Base-by-base conservation (phyloP, 1,284 basidiomycete species). In the Ustilago sp. region DNA sequence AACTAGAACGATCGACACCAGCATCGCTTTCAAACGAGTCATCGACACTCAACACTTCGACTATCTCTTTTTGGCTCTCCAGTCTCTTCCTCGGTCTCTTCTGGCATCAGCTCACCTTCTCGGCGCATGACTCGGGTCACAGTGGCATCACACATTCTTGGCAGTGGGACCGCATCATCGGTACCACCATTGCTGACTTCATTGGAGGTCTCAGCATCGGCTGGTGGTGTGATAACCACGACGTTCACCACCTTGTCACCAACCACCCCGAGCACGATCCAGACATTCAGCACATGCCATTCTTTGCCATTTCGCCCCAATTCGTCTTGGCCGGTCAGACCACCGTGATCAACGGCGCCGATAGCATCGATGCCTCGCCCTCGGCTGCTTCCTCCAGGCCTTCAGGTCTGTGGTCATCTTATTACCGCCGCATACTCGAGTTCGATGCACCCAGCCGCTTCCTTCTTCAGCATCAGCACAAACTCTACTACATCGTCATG, bases 161-260 rank as follows among this genome's bases (percentile, higher is more conserved):
- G 92, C 87, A 88, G 36, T 87, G 89, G 60, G 96, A 99, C 86
- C 90, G 95, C 43, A 81, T 94, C 55, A 88, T 96, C 59, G 92
- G 91, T 23, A 94, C 93, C 65, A 85, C 92, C n/a, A 89, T 96
- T 63, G 93, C 94, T 1, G 90, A 95, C 86, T 94, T 93, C 82
- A 88, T 96, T 59, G 95, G 96, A 23, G 96, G 96, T 2, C 88
- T 99, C 60, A 96, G 94, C 85, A 90, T 97, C 41, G 93, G 94
- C 45, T 99, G 96, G 97, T 99, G 96, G 96, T 94, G 95, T 66
- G 91, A 97, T 86, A 98, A 97, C 85, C 96, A 99, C 87, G 98
- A 99, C 82, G 91, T 97, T 57, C 96, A 99, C 88, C 96, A 99
- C 88, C 89, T 98, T 59, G 94, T 98, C 64, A 94, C 96, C 38